phyloP scores from a whole-genome alignment of 306 rosid species.

The Abrus pulchellus region DNA sequence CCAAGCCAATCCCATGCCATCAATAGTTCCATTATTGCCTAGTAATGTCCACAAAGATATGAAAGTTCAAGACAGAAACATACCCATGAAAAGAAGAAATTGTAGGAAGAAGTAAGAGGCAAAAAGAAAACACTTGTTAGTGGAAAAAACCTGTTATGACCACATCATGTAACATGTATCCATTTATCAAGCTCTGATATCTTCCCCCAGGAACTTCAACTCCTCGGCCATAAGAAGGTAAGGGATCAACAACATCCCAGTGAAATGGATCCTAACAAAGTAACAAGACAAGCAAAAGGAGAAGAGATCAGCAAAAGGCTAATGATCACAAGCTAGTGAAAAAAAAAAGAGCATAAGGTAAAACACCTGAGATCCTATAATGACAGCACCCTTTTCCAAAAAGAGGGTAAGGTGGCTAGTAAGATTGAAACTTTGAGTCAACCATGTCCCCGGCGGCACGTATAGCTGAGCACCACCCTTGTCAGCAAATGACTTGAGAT shows the following conservation, averaged over 20 bases:
- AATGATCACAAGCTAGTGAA: conserved; percentile 15
- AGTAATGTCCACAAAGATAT: conserved; percentile 39
- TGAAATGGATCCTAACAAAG: conserved; percentile 73
- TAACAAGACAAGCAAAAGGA: conserved; percentile 4
- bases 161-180: conserved; percentile 80
- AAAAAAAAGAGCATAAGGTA: conserved; percentile 33
- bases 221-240: conserved; percentile 96
- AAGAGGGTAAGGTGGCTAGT: conserved; percentile 95
- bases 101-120: not conserved
- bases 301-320: conserved; percentile 2
- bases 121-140: not conserved
- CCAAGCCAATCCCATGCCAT: conserved; percentile 95
- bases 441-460: conserved; percentile 93
- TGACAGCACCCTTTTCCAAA: conserved; percentile 86
- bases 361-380: conserved; percentile 94
- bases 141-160: conserved; percentile 82
- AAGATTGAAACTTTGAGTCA: conserved; percentile 87
- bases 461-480: conserved; percentile 99
- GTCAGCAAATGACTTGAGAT: conserved; percentile 95
- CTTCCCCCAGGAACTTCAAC: conserved; percentile 85
- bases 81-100: not conserved
- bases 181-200: conserved; percentile 88
- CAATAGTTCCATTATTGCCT: conserved; percentile 90
- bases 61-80: conserved; percentile 37
- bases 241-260: conserved; percentile 82